Percentiles rank a stretch among this genome's conserved stretches.
These are phyloP conservation scores for Tolypocladium cylindrosporum DNA, from an alignment of 2,329 filamentous ascomycete species.

Conservation along the genomic window DNA sequence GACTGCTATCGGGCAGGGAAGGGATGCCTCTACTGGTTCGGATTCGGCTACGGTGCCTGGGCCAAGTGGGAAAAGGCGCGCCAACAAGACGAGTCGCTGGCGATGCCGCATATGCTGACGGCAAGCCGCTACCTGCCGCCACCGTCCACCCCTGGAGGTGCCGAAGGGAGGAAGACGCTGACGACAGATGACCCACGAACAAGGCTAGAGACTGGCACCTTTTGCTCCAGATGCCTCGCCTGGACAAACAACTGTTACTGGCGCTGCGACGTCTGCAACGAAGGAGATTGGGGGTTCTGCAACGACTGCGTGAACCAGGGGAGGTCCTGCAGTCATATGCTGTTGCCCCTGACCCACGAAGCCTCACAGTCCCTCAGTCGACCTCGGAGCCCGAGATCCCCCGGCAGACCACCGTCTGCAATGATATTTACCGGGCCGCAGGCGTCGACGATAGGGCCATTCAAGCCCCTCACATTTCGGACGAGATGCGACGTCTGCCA, in stretches of 20 bases:
- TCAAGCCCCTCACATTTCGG: constrained; percentile 60
- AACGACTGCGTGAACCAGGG: constrained; percentile 79
- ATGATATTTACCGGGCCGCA: constrained; percentile 37
- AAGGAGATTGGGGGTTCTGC: constrained; percentile 93
- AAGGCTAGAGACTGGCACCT: constrained; percentile 68
- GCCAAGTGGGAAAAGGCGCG: constrained; percentile 51
- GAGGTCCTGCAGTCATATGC: constrained; percentile 67
- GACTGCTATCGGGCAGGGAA: constrained; percentile 67
- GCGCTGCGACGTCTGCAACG: constrained; percentile 79
- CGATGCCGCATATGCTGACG: constrained; percentile 47
- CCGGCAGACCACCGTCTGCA: constrained; percentile 36
- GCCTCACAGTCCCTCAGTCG: constrained; percentile 23
- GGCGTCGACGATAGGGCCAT: constrained; percentile 39
- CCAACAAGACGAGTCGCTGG: constrained; percentile 26
- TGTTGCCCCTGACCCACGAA: constrained; percentile 65
- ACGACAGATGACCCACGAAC: constrained; percentile 58
- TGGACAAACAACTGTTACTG: constrained; percentile 81
- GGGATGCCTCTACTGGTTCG: constrained; percentile 81
- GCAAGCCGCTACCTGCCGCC: constrained; percentile 47
- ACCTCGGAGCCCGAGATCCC: constrained; percentile 29
- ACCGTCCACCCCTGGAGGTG: constrained; percentile 36
- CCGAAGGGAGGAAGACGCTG: constrained; percentile 45
- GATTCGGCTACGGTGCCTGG: constrained; percentile 68
- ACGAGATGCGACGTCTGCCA: constrained; percentile 73
- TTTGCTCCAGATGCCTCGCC: constrained; percentile 66